These are phyloP conservation scores for Yamadazyma sp. DNA, from an alignment of 805 yeast species.

Conservation along the genomic window DNA sequence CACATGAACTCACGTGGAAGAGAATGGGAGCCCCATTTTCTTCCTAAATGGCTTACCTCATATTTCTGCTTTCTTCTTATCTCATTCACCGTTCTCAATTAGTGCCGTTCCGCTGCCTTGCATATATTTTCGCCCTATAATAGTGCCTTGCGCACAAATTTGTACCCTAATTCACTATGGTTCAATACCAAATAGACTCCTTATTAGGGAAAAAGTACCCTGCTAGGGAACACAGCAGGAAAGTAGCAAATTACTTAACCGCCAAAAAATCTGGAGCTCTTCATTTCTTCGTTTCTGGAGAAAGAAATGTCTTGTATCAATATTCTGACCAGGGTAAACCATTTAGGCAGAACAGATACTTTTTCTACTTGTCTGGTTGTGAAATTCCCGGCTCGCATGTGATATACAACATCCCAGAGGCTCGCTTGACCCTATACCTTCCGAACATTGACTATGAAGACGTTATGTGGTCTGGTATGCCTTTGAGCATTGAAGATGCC, in stretches of 20 bases:
- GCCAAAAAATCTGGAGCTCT: conserved; percentile 22
- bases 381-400: conserved; percentile 76
- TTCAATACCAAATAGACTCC: conserved; percentile 8
- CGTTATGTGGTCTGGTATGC: conserved; percentile 95
- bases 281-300: conserved; percentile 62
- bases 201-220: conserved; percentile 62
- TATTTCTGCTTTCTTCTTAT: neutral
- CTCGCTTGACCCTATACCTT: conserved; percentile 66
- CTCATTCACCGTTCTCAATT: too few relatives aligned
- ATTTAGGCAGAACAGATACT: conserved; percentile 88
- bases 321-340: conserved; percentile 79
- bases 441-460: conserved; percentile 87
- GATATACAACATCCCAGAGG: conserved; percentile 52
- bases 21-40: too few relatives aligned
- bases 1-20: too few relatives aligned
- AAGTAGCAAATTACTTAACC: conserved; percentile 44
- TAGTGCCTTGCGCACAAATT: too few relatives aligned
- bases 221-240: conserved; percentile 72
- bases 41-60: neutral
- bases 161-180: conserved; percentile 1
- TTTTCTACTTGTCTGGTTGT: conserved; percentile 82
- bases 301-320: conserved; percentile 55
- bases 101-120: too few relatives aligned
- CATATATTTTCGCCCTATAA: too few relatives aligned
- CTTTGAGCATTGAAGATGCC: conserved; percentile 69